Evolutionary conservation across 805 yeast species (phyloP).

Genomic region (Barnettozyma salicaria): DNA sequence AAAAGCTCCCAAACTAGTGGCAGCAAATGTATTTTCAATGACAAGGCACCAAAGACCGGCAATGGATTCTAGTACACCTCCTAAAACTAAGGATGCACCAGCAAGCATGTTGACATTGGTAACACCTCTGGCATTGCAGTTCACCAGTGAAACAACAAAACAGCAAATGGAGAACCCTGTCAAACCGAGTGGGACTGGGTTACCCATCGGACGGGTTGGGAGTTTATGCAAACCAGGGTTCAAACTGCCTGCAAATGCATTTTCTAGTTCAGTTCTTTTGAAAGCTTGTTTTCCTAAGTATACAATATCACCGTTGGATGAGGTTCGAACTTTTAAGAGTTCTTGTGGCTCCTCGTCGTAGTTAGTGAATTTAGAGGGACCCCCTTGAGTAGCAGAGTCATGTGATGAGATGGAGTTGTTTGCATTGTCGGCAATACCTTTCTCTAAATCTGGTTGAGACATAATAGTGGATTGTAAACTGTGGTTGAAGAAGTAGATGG

Average conservation of each 20-base stretch:
- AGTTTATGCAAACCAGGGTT: slow-evolving; percentile 40
- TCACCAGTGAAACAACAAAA: slow-evolving; percentile 57
- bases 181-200: slow-evolving; percentile 73
- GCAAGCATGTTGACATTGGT: slow-evolving; percentile 54
- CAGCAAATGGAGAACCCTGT: slow-evolving; percentile 55
- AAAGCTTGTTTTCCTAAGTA: slow-evolving; percentile 38
- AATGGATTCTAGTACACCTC: slow-evolving; percentile 63
- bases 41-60: slow-evolving; percentile 76
- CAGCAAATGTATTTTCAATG: slow-evolving; percentile 74
- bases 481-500: not conserved
- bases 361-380: slow-evolving; percentile 6
- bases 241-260: slow-evolving; percentile 57
- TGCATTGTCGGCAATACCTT: slow-evolving; percentile 10
- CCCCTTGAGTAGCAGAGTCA: slow-evolving; percentile 17
- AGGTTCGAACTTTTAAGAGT: slow-evolving; percentile 21
- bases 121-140: slow-evolving; percentile 65
- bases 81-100: slow-evolving; percentile 63
- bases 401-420: slow-evolving; percentile 14
- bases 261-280: slow-evolving; percentile 48
- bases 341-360: slow-evolving; percentile 10
- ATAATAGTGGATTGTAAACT: not conserved
- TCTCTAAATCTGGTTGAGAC: slow-evolving; percentile 17
- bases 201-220: slow-evolving; percentile 51
- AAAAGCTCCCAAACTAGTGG: slow-evolving; percentile 40
- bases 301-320: slow-evolving; percentile 31